phyloP scores from a whole-genome alignment of 768 basidiomycete genomes.

The Boletus sensibilis region DNA sequence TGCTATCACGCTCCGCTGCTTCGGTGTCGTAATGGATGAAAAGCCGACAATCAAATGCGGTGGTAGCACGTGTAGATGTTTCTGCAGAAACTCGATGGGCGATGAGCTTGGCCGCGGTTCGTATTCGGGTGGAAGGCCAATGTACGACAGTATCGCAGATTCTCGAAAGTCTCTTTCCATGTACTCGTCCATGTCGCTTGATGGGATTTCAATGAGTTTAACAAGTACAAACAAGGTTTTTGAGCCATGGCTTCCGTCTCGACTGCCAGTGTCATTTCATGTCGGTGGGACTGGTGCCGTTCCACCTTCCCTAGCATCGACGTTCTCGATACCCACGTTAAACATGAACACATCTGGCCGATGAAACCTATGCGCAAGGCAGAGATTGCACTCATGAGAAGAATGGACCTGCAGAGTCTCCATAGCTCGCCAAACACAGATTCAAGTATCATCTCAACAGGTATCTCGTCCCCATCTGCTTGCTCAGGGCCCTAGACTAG shows the following conservation, averaged over 20 bases:
- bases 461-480: conserved; percentile 12
- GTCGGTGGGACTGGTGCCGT: conserved; percentile 57
- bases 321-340: conserved; percentile 47
- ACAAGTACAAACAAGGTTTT: conserved; percentile 22
- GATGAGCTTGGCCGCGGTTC: conserved; percentile 55
- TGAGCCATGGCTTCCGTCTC: conserved; percentile 1
- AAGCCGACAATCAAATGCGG: conserved; percentile 53
- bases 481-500: neutral
- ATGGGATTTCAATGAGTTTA: conserved; percentile 1
- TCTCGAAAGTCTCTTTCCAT: conserved; percentile 19
- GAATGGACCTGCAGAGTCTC: conserved; percentile 39
- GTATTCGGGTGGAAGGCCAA: conserved; percentile 60
- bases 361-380: conserved; percentile 42
- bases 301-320: conserved; percentile 37
- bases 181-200: neutral
- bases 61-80: conserved; percentile 63
- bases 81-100: conserved; percentile 62
- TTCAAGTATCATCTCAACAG: conserved; percentile 13
- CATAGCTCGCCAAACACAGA: conserved; percentile 17
- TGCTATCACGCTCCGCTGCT: conserved; percentile 60
- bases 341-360: conserved; percentile 45
- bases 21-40: conserved; percentile 49
- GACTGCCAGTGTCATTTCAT: conserved; percentile 30
- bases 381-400: conserved; percentile 43
- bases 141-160: conserved; percentile 41